Conservation (phyloP, 1,284 basidiomycete genomes). For the Puccinia coronata region DNA sequence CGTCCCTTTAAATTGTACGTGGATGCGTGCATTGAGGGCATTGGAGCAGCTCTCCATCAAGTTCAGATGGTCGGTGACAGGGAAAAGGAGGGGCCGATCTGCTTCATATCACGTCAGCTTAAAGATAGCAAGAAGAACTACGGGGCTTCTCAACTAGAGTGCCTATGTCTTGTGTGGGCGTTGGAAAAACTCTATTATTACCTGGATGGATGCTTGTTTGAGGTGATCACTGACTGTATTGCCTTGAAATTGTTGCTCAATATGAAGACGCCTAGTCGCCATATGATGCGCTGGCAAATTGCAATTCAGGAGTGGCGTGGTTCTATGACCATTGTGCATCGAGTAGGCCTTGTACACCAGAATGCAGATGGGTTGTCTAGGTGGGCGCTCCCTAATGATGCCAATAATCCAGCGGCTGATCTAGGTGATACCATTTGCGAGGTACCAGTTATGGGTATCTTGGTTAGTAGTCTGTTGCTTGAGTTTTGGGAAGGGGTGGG, state of each 20-base stretch:
- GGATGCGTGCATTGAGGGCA: constrained; percentile 5
- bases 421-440: background rate
- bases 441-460: background rate
- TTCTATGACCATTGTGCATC: background rate
- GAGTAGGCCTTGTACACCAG: background rate
- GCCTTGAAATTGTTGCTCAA: background rate
- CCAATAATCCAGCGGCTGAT: background rate
- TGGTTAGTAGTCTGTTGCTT: background rate
- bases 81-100: constrained; percentile 1
- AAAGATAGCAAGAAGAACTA: background rate
- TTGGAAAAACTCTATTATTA: constrained; percentile 27
- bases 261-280: background rate
- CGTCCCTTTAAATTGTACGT: background rate
- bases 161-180: background rate
- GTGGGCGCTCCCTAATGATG: background rate
- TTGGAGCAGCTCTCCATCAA: background rate
- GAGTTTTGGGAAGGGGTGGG: background rate
- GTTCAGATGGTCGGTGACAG: no score
- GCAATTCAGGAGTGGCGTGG: no score
- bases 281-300: background rate
- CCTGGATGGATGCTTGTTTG: background rate
- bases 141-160: background rate
- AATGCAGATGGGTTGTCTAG: background rate
- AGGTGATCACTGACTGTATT: constrained; percentile 5
- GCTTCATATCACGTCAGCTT: no score